phyloP scores from a whole-genome alignment of 1,139 yeast species.

The Taphrina wiesneri region DNA sequence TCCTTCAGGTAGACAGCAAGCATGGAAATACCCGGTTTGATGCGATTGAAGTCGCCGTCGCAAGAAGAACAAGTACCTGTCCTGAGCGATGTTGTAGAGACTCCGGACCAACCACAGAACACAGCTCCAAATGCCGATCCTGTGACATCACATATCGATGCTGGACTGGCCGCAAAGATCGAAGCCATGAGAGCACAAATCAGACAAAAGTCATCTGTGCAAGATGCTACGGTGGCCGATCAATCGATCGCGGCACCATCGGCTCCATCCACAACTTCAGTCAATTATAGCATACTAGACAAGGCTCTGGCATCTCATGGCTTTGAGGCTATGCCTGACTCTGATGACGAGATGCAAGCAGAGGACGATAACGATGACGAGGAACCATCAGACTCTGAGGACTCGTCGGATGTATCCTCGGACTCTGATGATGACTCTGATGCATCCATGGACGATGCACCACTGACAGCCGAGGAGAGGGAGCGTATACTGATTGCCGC shows the following conservation, averaged over 20 bases:
- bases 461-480: conserved; percentile 22
- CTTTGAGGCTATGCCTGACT: conserved; percentile 27
- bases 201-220: neutral
- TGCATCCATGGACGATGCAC: neutral
- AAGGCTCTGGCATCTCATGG: conserved; percentile 28
- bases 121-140: neutral
- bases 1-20: neutral
- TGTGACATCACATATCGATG: neutral
- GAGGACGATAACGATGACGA: neutral
- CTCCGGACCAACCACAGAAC: neutral
- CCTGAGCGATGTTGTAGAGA: too few relatives aligned
- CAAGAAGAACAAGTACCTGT: neutral
- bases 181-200: conserved; percentile 31
- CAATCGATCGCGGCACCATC: neutral
- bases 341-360: conserved; percentile 15
- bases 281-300: conserved; percentile 24
- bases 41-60: neutral
- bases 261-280: neutral
- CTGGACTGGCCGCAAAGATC: conserved; percentile 13
- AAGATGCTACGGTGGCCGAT: neutral
- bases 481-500: conserved; percentile 24
- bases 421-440: conserved; percentile 14
- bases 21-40: conserved; percentile 12
- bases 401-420: conserved; percentile 1
- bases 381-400: conserved; percentile 22